These are phyloP conservation scores for Coniophora puteana DNA, from an alignment of 1,284 basidiomycete species.

Conservation along the genomic window DNA sequence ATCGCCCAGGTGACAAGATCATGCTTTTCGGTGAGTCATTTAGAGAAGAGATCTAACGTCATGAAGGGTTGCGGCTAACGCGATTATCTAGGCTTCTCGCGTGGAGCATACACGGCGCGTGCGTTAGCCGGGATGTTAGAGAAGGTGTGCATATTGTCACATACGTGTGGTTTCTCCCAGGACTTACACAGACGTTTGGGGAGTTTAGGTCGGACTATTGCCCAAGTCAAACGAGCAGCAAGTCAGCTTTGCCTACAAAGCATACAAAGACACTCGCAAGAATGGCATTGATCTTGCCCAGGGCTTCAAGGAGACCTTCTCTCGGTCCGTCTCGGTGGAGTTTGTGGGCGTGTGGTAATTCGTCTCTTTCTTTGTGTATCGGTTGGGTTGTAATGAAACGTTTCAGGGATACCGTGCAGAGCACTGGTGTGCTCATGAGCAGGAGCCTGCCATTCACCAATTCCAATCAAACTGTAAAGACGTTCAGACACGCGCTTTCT, in stretches of 20 bases:
- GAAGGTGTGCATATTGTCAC: conserved; percentile 30
- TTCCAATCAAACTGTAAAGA: conserved; percentile 52
- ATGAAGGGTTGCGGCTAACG: conserved; percentile 5
- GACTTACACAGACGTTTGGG: not conserved
- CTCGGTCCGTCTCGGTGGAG: conserved; percentile 52
- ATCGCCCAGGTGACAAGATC: conserved; percentile 52
- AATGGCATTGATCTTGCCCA: conserved; percentile 40
- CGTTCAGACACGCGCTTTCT: conserved; percentile 61
- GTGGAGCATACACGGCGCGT: conserved; percentile 75
- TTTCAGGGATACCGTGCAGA: conserved; percentile 63
- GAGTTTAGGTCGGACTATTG: conserved; percentile 52
- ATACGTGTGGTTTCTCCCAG: not conserved
- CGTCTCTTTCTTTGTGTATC: not conserved
- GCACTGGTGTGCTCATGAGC: conserved; percentile 56
- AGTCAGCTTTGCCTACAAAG: conserved; percentile 61
- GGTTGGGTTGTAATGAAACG: not conserved
- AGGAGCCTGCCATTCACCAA: conserved; percentile 58
- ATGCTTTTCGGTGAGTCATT: conserved; percentile 51
- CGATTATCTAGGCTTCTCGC: conserved; percentile 70
- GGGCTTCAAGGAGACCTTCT: conserved; percentile 68
- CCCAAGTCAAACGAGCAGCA: conserved; percentile 56
- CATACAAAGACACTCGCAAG: conserved; percentile 50
- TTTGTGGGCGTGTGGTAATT: conserved; percentile 66
- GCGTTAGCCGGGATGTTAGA: conserved; percentile 64
- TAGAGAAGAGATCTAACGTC: not conserved